Conservation (phyloP, 495 filamentous ascomycete genomes). For the Hypoxylon fragiforme region DNA sequence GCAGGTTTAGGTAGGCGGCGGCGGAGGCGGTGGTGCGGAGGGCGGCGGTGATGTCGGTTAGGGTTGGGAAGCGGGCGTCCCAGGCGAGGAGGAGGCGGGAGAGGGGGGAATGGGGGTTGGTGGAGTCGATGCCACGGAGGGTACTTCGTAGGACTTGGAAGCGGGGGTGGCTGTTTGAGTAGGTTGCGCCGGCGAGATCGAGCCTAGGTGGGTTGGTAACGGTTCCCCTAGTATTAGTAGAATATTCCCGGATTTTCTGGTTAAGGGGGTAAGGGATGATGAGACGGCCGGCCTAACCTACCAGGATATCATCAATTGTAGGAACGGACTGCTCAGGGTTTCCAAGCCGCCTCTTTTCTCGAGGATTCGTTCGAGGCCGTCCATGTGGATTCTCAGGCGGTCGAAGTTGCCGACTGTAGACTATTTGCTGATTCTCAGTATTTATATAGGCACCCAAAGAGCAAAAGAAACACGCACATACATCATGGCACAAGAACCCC, state of each 20-base stretch:
- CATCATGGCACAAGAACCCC: conserved; percentile 36
- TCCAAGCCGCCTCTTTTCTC: conserved; percentile 30
- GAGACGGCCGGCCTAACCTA: no score
- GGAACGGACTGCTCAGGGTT: conserved; percentile 22
- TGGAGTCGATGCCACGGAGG: conserved; percentile 19
- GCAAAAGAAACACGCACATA: conserved; percentile 5
- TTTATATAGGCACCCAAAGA: background rate
- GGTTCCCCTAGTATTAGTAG: background rate
- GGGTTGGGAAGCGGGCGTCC: conserved; percentile 24
- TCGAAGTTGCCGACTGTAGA: conserved; percentile 31
- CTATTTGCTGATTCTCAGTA: conserved; percentile 15
- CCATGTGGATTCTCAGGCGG: conserved; percentile 27
- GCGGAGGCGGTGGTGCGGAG: conserved; percentile 28
- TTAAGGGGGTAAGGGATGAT: no score
- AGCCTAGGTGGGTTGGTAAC: no score
- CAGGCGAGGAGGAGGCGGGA: conserved; percentile 20
- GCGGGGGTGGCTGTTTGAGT: conserved; percentile 23
- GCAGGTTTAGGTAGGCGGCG: conserved; percentile 31
- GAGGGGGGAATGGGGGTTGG: conserved; percentile 18
- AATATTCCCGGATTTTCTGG: background rate
- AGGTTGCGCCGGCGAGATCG: conserved; percentile 32
- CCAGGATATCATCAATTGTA: conserved; percentile 35
- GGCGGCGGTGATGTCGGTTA: conserved; percentile 31
- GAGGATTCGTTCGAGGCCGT: conserved; percentile 29
- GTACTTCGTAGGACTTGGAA: conserved; percentile 21